Conservation (phyloP, 2,329 filamentous ascomycete genomes). For the Akanthomyces lecanii region DNA sequence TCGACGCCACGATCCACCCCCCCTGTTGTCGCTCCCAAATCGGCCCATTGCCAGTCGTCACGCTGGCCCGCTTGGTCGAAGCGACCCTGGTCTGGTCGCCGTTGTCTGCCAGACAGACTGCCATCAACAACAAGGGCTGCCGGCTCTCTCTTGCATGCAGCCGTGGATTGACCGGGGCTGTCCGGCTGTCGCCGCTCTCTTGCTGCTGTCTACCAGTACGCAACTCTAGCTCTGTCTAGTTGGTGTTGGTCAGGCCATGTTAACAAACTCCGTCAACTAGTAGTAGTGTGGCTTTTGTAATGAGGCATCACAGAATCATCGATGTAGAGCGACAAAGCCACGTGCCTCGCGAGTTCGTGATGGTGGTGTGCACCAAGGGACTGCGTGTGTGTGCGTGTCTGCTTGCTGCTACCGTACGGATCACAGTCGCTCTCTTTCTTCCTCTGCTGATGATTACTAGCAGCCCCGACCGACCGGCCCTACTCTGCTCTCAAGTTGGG, state of each 20-base stretch:
- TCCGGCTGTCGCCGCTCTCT: slow-evolving; percentile 8
- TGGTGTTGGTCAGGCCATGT: slow-evolving; percentile 1
- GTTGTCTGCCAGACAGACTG: slow-evolving; percentile 3
- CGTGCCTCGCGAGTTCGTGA: background rate
- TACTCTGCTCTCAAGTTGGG: background rate
- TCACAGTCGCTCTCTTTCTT: too few species aligned
- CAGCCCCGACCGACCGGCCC: background rate
- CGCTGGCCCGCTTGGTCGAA: background rate
- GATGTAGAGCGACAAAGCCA: background rate
- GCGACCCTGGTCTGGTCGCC: slow-evolving; percentile 5
- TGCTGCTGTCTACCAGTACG: background rate
- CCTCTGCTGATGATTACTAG: background rate
- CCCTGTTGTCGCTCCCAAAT: slow-evolving; percentile 14
- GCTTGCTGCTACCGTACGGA: background rate
- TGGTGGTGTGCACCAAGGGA: background rate
- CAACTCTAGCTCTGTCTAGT: background rate
- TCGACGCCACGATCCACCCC: slow-evolving; percentile 14
- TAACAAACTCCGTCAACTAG: background rate
- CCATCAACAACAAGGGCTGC: background rate
- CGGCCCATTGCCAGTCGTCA: slow-evolving; percentile 10
- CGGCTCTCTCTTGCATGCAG: background rate
- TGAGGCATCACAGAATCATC: background rate
- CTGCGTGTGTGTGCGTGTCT: background rate
- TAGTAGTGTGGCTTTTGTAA: background rate
- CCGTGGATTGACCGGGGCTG: background rate